Evolutionary conservation across 257 asterid species (phyloP).

Genomic region (Ehretia macrophylla): DNA sequence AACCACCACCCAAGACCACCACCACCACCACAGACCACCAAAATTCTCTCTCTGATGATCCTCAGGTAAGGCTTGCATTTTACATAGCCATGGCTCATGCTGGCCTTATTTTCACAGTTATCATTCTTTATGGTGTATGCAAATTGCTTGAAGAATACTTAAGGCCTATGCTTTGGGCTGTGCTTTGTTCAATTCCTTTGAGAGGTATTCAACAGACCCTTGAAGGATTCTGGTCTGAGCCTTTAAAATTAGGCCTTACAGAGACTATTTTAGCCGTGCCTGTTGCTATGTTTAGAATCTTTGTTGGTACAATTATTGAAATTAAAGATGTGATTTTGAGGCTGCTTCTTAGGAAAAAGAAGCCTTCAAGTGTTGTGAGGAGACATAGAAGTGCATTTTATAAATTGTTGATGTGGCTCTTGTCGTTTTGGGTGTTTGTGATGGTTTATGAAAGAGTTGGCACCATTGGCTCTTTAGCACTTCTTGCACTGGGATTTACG

Average conservation of each 20-base stretch:
- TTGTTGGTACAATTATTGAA: slow-evolving; percentile 77
- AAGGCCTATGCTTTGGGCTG: slow-evolving; percentile 90
- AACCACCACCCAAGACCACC: slow-evolving; percentile 14
- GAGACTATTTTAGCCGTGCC: slow-evolving; percentile 86
- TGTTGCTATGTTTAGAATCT: slow-evolving; percentile 66
- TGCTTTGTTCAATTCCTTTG: slow-evolving; percentile 85
- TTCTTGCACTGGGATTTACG: slow-evolving; percentile 66
- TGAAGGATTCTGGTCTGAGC: slow-evolving; percentile 85
- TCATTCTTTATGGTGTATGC: slow-evolving; percentile 65
- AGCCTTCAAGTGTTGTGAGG: slow-evolving; percentile 20
- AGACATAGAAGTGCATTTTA: slow-evolving; percentile 66
- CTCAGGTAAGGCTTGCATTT: slow-evolving; percentile 93
- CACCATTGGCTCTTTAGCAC: slow-evolving; percentile 45
- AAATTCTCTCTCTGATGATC: slow-evolving; percentile 48
- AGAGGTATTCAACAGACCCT: slow-evolving; percentile 86
- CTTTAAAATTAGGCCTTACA: slow-evolving; percentile 76
- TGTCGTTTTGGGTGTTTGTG: slow-evolving; percentile 86
- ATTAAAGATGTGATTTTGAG: slow-evolving; percentile 44
- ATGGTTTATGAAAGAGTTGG: slow-evolving; percentile 77
- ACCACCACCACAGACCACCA: slow-evolving; percentile 5
- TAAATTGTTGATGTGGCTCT: slow-evolving; percentile 66
- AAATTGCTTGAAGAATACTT: slow-evolving; percentile 77
- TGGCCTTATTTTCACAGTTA: slow-evolving; percentile 61
- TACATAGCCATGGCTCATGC: slow-evolving; percentile 98
- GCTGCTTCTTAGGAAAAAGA: slow-evolving; percentile 47